phyloP scores from a whole-genome alignment of 1,139 yeast species.

The Candida sanyaensis region DNA sequence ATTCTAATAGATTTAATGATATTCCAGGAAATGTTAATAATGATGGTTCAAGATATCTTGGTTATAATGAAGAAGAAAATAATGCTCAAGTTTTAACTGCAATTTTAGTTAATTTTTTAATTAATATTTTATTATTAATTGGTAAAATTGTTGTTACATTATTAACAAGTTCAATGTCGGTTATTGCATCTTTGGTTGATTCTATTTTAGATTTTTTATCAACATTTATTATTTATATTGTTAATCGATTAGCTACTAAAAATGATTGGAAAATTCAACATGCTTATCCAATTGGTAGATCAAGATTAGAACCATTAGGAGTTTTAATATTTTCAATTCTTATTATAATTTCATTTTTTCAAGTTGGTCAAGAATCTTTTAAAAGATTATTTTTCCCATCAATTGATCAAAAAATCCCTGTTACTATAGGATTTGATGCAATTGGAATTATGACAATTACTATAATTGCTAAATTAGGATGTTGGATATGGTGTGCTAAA shows the following conservation, averaged over 20 bases:
- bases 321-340: conserved; percentile 72
- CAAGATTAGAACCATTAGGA: conserved; percentile 77
- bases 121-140: conserved; percentile 58
- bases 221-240: conserved; percentile 68
- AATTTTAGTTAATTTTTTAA: conserved; percentile 61
- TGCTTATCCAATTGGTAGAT: conserved; percentile 67
- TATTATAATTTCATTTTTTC: conserved; percentile 70
- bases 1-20: conserved; percentile 35
- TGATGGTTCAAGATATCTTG: conserved; percentile 25
- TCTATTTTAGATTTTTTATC: conserved; percentile 74
- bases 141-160: conserved; percentile 67
- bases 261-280: conserved; percentile 52
- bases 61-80: conserved; percentile 39
- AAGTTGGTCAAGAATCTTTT: conserved; percentile 68
- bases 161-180: conserved; percentile 69
- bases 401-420: conserved; percentile 37
- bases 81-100: conserved; percentile 54
- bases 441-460: conserved; percentile 63
- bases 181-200: conserved; percentile 77
- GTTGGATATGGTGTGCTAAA: conserved; percentile 67
- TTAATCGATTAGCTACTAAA: conserved; percentile 59
- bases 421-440: conserved; percentile 55
- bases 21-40: conserved; percentile 62
- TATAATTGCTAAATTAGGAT: conserved; percentile 57
- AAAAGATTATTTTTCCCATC: conserved; percentile 32